Evolutionary conservation across 2,329 filamentous ascomycete genomes (phyloP).

Genomic region (Mycosphaerella sp.): DNA sequence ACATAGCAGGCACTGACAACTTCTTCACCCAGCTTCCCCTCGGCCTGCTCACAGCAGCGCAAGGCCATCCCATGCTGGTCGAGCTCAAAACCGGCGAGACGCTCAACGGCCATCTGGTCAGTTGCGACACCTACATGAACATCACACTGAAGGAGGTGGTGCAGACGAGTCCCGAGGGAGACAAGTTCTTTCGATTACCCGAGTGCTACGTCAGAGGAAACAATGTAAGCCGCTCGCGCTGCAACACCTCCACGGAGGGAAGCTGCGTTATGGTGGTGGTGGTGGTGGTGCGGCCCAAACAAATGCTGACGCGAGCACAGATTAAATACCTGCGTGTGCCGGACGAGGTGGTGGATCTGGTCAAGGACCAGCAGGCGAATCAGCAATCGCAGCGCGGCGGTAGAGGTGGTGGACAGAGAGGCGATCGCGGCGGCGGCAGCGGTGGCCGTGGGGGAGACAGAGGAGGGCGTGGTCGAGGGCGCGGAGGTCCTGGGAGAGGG

Average conservation of each 20-base stretch:
- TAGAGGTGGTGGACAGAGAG: constrained; percentile 14
- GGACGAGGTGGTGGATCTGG: constrained; percentile 91
- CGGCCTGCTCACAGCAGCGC: constrained; percentile 86
- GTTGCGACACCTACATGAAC: constrained; percentile 99
- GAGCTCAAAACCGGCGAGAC: constrained; percentile 98
- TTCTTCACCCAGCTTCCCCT: constrained; percentile 50
- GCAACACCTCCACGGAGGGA: too few relatives aligned
- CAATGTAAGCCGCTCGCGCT: constrained; percentile 70
- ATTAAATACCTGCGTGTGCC: constrained; percentile 98
- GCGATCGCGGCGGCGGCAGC: too few relatives aligned
- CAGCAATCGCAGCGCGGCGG: constrained; percentile 49
- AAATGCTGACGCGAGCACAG: constrained; percentile 44
- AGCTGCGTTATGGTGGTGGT: neutral
- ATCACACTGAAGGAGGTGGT: constrained; percentile 94
- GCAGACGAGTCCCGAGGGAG: constrained; percentile 89
- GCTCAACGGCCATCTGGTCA: constrained; percentile 89
- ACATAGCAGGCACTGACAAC: constrained; percentile 27
- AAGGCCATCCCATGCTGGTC: constrained; percentile 96
- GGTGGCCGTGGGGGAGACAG: constrained; percentile 20
- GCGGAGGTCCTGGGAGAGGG: constrained; percentile 27
- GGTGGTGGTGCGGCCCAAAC: neutral
- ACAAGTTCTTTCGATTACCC: constrained; percentile 84
- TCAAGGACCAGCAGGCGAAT: constrained; percentile 80
- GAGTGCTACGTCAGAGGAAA: constrained; percentile 97
- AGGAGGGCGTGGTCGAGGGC: constrained; percentile 26